Conservation (phyloP, 2,329 filamentous ascomycete species). For the Lecanicillium sp. region DNA sequence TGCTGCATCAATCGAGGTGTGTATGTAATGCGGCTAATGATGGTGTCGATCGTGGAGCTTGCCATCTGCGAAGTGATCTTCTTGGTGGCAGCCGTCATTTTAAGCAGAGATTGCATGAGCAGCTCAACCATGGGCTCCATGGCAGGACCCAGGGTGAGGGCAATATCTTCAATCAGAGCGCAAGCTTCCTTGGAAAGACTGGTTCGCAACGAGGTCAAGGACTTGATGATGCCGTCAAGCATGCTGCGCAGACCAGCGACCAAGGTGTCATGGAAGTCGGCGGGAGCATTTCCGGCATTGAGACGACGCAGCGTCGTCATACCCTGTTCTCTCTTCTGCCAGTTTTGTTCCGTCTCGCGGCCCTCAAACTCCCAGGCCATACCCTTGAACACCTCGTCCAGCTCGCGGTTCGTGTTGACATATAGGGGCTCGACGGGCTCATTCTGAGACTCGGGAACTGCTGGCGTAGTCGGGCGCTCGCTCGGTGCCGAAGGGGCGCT, state of each 20-base stretch:
- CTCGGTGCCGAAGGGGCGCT: conserved; percentile 44
- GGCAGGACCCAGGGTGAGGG: conserved; percentile 65
- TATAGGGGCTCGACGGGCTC: conserved; percentile 75
- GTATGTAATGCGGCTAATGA: conserved; percentile 76
- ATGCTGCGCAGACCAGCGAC: conserved; percentile 64
- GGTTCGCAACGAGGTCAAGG: conserved; percentile 74
- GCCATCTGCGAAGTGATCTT: conserved; percentile 85
- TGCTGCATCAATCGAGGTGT: conserved; percentile 79
- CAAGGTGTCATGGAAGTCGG: conserved; percentile 68
- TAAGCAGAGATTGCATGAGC: conserved; percentile 81
- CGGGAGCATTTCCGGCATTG: conserved; percentile 74
- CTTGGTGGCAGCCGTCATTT: conserved; percentile 83
- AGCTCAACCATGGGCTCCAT: conserved; percentile 89
- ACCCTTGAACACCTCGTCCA: conserved; percentile 80
- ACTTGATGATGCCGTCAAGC: conserved; percentile 84
- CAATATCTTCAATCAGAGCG: conserved; percentile 76
- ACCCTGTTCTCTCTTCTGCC: conserved; percentile 79
- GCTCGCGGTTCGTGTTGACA: conserved; percentile 74
- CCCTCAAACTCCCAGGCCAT: conserved; percentile 83
- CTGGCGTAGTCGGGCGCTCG: conserved; percentile 54
- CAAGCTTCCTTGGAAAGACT: conserved; percentile 87
- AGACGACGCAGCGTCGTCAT: conserved; percentile 70
- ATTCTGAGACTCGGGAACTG: conserved; percentile 52
- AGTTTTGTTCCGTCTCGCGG: conserved; percentile 85
- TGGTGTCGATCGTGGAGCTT: conserved; percentile 70